Conservation (phyloP, 352 stramenopile species). For the Pythium chondricola region DNA sequence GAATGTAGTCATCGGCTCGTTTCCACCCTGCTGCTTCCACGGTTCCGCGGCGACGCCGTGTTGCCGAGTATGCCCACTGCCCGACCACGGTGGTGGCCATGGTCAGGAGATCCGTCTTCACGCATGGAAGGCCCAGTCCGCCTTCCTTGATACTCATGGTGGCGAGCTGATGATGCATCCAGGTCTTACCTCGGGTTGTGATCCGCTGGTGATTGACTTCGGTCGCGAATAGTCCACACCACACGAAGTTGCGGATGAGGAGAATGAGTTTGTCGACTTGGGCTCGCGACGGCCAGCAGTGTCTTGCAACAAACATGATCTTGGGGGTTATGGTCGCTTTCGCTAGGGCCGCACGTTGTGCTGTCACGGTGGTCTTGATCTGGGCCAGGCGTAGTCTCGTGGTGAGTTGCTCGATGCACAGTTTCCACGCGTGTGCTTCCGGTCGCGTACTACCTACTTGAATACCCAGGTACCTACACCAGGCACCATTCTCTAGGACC, state of each 20-base stretch:
- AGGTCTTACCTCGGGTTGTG: background rate
- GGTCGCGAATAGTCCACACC: background rate
- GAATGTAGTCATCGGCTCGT: background rate
- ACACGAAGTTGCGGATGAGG: slow-evolving; percentile 1
- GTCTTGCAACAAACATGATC: slow-evolving; percentile 3
- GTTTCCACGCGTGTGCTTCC: background rate
- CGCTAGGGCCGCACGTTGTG: background rate
- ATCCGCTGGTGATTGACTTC: background rate
- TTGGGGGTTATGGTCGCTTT: slow-evolving; percentile 6
- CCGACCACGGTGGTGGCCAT: slow-evolving; percentile 3
- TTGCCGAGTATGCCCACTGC: background rate
- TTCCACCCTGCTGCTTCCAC: background rate
- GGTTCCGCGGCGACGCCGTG: background rate
- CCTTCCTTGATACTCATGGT: background rate
- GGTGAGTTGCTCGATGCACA: background rate
- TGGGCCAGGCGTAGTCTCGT: background rate
- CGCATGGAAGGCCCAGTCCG: background rate
- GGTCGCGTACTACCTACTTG: background rate
- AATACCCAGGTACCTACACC: slow-evolving; percentile 4
- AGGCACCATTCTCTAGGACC: background rate
- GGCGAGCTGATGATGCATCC: slow-evolving; percentile 2
- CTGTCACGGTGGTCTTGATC: slow-evolving; percentile 1
- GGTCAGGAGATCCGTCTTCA: background rate
- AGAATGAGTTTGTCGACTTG: background rate
- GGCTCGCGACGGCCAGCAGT: slow-evolving; percentile 1